Conservation (phyloP, 495 filamentous ascomycete species). For the Aspergillus sclerotiicarbonarius region DNA sequence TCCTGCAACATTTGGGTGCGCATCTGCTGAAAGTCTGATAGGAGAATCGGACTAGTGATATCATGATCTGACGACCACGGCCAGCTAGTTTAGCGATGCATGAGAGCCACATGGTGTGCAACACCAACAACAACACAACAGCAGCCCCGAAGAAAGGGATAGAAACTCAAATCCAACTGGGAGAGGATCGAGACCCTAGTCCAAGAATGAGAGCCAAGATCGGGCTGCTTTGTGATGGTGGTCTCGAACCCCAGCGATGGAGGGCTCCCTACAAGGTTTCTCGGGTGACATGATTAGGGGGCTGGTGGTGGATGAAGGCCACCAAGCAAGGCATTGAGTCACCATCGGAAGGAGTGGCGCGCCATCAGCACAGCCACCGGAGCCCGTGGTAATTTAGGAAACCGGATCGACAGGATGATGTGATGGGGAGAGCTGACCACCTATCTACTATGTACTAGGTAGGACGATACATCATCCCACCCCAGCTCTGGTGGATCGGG, state of each 20-base stretch:
- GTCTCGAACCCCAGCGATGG: neutral
- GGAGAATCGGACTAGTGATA: neutral
- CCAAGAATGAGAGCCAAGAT: conserved; percentile 1
- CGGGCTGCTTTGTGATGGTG: neutral
- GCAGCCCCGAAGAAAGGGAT: neutral
- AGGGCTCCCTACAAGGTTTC: neutral
- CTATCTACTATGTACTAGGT: too few relatives aligned
- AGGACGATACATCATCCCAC: too few relatives aligned
- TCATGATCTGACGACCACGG: neutral
- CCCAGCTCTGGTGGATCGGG: neutral
- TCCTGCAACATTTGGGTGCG: neutral
- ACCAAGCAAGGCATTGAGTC: neutral
- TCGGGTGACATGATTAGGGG: neutral
- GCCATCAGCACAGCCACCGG: neutral
- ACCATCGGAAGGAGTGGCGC: neutral
- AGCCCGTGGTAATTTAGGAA: neutral
- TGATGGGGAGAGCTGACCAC: too few relatives aligned
- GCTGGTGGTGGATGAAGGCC: neutral
- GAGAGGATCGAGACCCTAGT: neutral
- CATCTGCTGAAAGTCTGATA: neutral
- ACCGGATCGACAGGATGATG: neutral
- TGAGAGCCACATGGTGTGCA: neutral
- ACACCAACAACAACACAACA: neutral
- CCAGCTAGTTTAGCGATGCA: neutral
- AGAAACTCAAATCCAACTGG: neutral